Evolutionary conservation across 2,329 filamentous ascomycete genomes (phyloP).

Genomic region (Apiospora aurea): DNA sequence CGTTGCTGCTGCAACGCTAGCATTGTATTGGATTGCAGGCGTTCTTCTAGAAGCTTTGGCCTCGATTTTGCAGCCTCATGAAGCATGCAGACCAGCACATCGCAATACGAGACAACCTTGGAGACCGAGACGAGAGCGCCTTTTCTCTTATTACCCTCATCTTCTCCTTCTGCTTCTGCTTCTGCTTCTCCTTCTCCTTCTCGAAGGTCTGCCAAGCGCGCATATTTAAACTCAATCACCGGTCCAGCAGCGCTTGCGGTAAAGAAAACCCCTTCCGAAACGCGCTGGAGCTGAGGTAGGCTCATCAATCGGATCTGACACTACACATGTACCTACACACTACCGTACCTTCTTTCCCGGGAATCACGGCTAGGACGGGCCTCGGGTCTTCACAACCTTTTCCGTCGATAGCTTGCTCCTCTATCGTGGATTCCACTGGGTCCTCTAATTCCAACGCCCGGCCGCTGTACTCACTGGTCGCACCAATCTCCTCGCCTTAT

Average conservation of each 20-base stretch:
- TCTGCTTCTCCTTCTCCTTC: no score
- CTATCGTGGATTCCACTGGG: background rate
- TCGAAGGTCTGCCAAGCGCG: background rate
- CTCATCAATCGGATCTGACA: conserved; percentile 1
- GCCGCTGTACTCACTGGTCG: conserved; percentile 3
- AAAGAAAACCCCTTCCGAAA: background rate
- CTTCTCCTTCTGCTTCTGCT: background rate
- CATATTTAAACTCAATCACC: background rate
- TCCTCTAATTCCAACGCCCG: background rate
- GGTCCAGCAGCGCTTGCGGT: background rate
- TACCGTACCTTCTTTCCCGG: background rate
- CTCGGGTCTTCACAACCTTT: conserved; percentile 13
- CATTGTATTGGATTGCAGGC: background rate
- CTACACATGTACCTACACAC: background rate
- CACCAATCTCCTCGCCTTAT: conserved; percentile 2
- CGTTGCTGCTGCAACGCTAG: background rate
- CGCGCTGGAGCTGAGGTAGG: background rate
- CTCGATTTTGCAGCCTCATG: background rate
- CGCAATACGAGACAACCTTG: background rate
- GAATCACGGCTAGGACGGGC: conserved; percentile 6
- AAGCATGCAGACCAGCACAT: background rate
- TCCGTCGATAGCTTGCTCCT: conserved; percentile 15
- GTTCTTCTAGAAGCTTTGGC: conserved; percentile 16
- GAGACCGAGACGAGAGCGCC: background rate
- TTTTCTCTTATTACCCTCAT: background rate